Percentiles rank a stretch among this genome's conserved stretches.
phyloP scores from a whole-genome alignment of 257 asterid genomes.

The Penstemon davidsonii region DNA sequence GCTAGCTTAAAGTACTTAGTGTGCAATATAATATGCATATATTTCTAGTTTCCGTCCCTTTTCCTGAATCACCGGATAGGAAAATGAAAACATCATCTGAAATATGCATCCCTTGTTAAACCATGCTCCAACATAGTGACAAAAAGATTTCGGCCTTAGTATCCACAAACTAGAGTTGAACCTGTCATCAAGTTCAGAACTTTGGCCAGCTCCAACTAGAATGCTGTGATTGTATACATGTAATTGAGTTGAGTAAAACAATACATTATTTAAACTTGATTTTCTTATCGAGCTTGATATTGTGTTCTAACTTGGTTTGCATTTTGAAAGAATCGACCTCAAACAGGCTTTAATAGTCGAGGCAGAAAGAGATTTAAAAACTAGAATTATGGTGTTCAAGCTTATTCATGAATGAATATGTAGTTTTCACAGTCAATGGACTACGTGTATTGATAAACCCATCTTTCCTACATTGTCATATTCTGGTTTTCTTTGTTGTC shows the following conservation, averaged over 20 bases:
- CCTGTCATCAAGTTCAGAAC: background rate
- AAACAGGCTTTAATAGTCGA: too few relatives aligned
- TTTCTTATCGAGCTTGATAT: too few relatives aligned
- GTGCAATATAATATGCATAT: background rate
- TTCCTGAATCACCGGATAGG: background rate
- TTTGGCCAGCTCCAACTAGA: background rate
- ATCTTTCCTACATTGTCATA: background rate
- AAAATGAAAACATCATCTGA: background rate
- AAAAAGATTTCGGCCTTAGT: too few relatives aligned
- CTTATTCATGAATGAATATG: too few relatives aligned
- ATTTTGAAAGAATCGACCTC: too few relatives aligned
- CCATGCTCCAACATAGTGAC: too few relatives aligned
- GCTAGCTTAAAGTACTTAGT: background rate
- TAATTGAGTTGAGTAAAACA: background rate
- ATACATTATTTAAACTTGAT: background rate
- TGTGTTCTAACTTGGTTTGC: too few relatives aligned
- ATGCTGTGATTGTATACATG: too few relatives aligned
- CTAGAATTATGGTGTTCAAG: background rate
- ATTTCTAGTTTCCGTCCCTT: background rate
- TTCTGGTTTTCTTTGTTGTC: background rate
- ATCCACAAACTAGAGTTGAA: background rate
- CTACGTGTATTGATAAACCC: too few relatives aligned
- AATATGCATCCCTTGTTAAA: background rate
- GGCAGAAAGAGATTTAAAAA: too few relatives aligned
- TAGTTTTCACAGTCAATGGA: background rate